Percentiles rank a stretch among this genome's conserved stretches.
phyloP scores from a whole-genome alignment of 768 basidiomycete genomes.

The Mycena capillaripes region DNA sequence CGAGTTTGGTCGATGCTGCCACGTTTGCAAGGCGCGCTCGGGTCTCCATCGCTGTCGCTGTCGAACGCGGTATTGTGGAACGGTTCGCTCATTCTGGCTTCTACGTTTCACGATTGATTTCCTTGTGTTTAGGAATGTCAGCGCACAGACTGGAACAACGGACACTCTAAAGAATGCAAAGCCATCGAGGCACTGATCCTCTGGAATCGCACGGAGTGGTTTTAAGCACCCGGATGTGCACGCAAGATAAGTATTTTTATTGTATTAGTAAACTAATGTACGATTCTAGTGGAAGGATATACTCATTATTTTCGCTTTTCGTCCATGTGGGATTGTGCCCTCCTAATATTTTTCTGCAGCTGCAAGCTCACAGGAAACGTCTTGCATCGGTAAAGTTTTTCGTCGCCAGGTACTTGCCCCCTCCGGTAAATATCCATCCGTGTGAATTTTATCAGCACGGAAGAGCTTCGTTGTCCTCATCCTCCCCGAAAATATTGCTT shows the following conservation, averaged over 20 bases:
- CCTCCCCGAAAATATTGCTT: constrained; percentile 6
- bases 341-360: not conserved
- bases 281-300: no score
- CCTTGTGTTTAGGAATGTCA: constrained; percentile 12
- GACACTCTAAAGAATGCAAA: constrained; percentile 23
- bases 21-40: constrained; percentile 6
- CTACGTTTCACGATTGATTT: not conserved
- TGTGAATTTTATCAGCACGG: constrained; percentile 14
- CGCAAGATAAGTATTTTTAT: no score
- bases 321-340: no score
- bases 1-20: constrained; percentile 24
- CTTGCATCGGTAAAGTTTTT: not conserved
- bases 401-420: not conserved
- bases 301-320: no score
- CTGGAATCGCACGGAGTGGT: constrained; percentile 32
- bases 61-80: constrained; percentile 27
- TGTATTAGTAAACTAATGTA: no score
- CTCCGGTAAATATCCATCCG: constrained; percentile 11
- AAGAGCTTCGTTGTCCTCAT: not conserved
- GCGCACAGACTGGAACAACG: constrained; percentile 24
- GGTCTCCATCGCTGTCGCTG: constrained; percentile 12
- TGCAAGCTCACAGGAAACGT: not conserved
- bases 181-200: constrained; percentile 14
- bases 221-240: not conserved
- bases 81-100: not conserved